A percentile compares a stretch with the other conserved stretches of the same genome.
Conservation (phyloP, 768 basidiomycete species). For the Calocera viscosa region DNA sequence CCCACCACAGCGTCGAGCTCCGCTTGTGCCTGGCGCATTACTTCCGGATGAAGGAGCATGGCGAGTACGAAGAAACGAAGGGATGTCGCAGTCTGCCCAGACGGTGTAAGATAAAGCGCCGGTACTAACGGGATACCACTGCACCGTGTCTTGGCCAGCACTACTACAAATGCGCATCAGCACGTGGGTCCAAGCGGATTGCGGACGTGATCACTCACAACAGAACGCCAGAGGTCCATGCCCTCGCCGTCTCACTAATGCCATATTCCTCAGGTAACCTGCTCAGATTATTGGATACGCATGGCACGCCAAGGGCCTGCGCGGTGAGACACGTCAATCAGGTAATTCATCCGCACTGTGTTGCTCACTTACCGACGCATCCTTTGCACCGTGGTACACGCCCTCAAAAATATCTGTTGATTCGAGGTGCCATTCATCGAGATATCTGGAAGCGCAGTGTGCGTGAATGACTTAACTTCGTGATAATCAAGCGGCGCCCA, state of each 20-base stretch:
- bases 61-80: constrained; percentile 26
- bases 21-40: constrained; percentile 3
- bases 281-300: background rate
- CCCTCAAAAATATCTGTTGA: background rate
- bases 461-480: background rate
- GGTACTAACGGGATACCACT: background rate
- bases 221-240: background rate
- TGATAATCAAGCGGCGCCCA: background rate
- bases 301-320: background rate
- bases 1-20: constrained; percentile 10
- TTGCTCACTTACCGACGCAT: background rate
- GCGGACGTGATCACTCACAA: background rate
- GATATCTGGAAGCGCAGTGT: background rate
- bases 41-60: constrained; percentile 21
- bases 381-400: background rate
- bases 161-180: background rate
- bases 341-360: background rate
- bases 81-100: background rate
- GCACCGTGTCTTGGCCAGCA: background rate
- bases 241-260: background rate
- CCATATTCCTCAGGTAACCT: background rate
- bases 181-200: background rate
- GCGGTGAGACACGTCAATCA: background rate
- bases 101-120: background rate
- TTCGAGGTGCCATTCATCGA: background rate